Percentiles rank a stretch among this genome's conserved stretches.
Evolutionary conservation across 1,284 basidiomycete genomes (phyloP).

Genomic region (Rhizoctonia solani): DNA sequence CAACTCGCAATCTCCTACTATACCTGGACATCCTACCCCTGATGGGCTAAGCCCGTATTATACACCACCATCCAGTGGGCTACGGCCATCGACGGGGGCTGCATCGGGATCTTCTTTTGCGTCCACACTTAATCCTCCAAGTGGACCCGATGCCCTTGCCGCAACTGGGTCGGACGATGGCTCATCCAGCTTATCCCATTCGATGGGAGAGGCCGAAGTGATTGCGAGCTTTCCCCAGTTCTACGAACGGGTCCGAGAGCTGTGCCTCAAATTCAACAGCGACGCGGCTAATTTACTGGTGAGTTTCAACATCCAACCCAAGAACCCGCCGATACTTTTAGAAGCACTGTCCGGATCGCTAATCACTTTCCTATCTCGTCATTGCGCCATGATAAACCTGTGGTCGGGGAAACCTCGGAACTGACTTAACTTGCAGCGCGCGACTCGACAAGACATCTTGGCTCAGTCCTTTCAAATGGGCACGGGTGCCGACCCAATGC

Average conservation of each 20-base stretch:
- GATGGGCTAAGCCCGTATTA: conserved; percentile 34
- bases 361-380: conserved; percentile 35
- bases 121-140: conserved; percentile 21
- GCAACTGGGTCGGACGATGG: conserved; percentile 31
- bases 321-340: conserved; percentile 5
- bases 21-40: conserved; percentile 21
- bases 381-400: conserved; percentile 10
- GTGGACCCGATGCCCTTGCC: conserved; percentile 31
- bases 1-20: conserved; percentile 19
- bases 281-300: conserved; percentile 34
- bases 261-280: conserved; percentile 33
- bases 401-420: conserved; percentile 30
- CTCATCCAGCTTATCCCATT: conserved; percentile 31
- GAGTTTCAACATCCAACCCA: conserved; percentile 26
- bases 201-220: conserved; percentile 33
- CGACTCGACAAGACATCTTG: conserved; percentile 29
- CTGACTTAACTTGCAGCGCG: conserved; percentile 13
- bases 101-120: conserved; percentile 28
- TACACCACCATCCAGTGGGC: conserved; percentile 29
- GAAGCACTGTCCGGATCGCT: conserved; percentile 27
- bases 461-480: conserved; percentile 35
- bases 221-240: conserved; percentile 35
- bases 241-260: conserved; percentile 32
- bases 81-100: conserved; percentile 7
- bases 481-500: conserved; percentile 27